Evolutionary conservation across 2,329 filamentous ascomycete species (phyloP).

Genomic region (Coniochaeta sp.): DNA sequence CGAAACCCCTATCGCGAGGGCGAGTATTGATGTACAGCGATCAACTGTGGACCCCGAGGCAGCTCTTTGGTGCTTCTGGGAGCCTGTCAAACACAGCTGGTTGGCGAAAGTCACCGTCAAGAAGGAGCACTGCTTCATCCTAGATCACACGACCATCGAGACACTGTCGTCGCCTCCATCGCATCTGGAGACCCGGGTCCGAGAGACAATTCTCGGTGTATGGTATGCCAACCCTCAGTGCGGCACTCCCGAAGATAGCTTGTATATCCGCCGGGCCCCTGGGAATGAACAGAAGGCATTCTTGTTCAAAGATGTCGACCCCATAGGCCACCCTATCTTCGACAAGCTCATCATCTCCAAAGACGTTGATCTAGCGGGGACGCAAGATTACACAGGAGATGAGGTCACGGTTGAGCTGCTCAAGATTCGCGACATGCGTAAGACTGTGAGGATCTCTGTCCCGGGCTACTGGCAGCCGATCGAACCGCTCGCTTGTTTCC

Average conservation of each 20-base stretch:
- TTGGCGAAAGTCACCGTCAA: not conserved
- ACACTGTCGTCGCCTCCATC: not conserved
- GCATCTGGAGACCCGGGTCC: not conserved
- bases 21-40: not conserved
- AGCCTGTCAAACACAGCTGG: not conserved
- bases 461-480: not conserved
- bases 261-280: slow-evolving; percentile 10
- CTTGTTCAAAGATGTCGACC: slow-evolving; percentile 22
- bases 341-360: slow-evolving; percentile 22
- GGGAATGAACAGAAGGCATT: slow-evolving; percentile 6
- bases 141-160: not conserved
- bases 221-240: slow-evolving; percentile 12
- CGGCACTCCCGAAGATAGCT: slow-evolving; percentile 20
- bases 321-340: slow-evolving; percentile 9
- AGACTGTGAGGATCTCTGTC: not conserved
- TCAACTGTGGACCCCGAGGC: not conserved
- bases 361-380: not conserved
- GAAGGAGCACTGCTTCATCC: not conserved
- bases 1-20: not conserved
- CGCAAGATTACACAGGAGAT: not conserved
- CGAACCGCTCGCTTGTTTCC: not conserved
- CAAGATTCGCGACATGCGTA: not conserved
- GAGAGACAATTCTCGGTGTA: not conserved
- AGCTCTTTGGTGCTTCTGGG: not conserved
- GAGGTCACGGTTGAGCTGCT: slow-evolving; percentile 6